Evolutionary conservation across 169 alveolate genomes (phyloP).

Genomic region (Eimeria falciformis): DNA sequence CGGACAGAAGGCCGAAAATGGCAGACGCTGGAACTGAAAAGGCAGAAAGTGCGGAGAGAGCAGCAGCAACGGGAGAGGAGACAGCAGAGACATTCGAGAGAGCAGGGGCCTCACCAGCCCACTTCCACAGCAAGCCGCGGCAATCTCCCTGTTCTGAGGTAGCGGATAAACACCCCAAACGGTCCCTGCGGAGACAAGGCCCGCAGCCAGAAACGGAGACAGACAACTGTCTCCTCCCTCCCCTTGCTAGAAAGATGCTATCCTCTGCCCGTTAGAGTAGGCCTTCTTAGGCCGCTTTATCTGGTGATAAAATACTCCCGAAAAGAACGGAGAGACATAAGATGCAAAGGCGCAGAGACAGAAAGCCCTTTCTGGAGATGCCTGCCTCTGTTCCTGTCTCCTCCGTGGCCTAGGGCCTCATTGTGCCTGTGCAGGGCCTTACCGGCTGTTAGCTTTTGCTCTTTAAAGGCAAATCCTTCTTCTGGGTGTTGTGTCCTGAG

Average conservation of each 20-base stretch:
- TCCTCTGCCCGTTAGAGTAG: no score
- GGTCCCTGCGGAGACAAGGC: conserved; percentile 86
- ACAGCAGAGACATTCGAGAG: background rate
- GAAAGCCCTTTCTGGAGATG: background rate
- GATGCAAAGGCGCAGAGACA: background rate
- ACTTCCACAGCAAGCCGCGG: conserved; percentile 86
- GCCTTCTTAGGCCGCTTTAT: no score
- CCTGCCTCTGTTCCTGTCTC: background rate
- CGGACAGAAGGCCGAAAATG: no score
- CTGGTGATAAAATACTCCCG: no score
- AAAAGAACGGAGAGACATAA: no score
- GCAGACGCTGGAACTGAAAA: no score
- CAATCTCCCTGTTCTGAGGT: conserved; percentile 95
- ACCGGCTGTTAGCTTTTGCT: conserved; percentile 59
- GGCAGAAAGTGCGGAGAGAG: background rate
- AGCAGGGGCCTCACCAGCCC: conserved; percentile 89
- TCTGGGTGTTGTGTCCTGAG: conserved; percentile 91
- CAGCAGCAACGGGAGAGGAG: background rate
- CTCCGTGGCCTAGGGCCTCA: background rate
- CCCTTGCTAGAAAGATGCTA: no score
- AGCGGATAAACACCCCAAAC: conserved; percentile 94
- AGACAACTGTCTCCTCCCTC: no score
- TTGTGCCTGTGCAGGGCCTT: background rate
- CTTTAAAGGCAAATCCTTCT: conserved; percentile 88
- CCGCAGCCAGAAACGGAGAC: background rate